A percentile compares a stretch with the other conserved stretches of the same genome.
These are phyloP conservation scores for Penicillium cataractarum DNA, from an alignment of 495 filamentous ascomycete genomes.

Conservation along the genomic window DNA sequence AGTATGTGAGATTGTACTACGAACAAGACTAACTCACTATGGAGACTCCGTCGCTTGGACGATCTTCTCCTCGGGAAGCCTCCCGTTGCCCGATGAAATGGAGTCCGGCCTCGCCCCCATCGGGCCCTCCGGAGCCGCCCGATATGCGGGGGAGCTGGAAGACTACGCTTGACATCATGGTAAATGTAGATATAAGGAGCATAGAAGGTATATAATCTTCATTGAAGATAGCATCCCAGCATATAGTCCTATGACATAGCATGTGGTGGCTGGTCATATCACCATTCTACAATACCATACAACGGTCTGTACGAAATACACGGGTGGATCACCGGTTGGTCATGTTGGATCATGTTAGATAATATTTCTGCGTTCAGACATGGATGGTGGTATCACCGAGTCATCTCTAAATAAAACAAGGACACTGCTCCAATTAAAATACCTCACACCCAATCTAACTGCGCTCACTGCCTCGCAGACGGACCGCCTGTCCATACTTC, in stretches of 20 bases:
- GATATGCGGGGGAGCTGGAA: conserved; percentile 21
- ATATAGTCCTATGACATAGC: not conserved
- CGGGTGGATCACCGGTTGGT: not conserved
- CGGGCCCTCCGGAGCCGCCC: conserved; percentile 24
- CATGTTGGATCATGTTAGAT: conserved; percentile 11
- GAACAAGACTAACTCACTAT: not conserved
- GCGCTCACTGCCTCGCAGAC: conserved; percentile 91
- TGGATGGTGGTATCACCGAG: conserved; percentile 11
- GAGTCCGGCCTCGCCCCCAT: conserved; percentile 4
- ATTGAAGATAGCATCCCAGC: not conserved
- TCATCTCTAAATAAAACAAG: conserved; percentile 8
- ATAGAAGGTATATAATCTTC: conserved; percentile 2
- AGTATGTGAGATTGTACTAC: not conserved
- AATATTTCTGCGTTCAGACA: conserved; percentile 9
- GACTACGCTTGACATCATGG: too few species aligned
- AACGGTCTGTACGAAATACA: not conserved
- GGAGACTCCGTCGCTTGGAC: conserved; percentile 1
- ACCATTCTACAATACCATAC: conserved; percentile 1
- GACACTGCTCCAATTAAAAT: conserved; percentile 3
- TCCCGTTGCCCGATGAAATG: conserved; percentile 19
- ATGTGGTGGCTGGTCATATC: too few species aligned
- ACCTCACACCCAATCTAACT: conserved; percentile 42
- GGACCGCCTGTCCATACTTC: conserved; percentile 96
- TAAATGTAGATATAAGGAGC: not conserved
- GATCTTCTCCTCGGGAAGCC: conserved; percentile 28